Evolutionary conservation across 345 rosid genomes (phyloP).

Genomic region (Psidium friedrichsthalianum): DNA sequence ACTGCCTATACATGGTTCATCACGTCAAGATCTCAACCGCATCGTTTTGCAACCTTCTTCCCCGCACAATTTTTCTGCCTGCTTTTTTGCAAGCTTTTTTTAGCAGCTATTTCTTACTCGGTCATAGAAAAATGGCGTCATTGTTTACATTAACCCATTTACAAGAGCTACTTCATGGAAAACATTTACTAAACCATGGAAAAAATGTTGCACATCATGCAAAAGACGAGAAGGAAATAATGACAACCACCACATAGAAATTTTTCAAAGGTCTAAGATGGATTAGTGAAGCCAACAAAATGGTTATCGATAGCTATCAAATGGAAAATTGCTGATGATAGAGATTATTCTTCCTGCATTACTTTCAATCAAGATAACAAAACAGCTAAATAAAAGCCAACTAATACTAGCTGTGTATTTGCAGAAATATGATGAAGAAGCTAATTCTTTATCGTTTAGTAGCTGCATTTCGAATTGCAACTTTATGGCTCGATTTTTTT

Average conservation of each 20-base stretch:
- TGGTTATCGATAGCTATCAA: background rate
- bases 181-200: background rate
- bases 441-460: background rate
- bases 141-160: background rate
- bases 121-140: background rate
- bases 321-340: background rate
- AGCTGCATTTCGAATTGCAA: background rate
- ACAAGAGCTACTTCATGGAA: background rate
- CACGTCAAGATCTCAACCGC: conserved; percentile 18
- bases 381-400: background rate
- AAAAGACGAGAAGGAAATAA: background rate
- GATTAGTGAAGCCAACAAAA: background rate
- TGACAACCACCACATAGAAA: background rate
- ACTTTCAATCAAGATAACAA: background rate
- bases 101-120: background rate
- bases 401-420: background rate
- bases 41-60: conserved; percentile 31
- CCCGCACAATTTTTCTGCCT: conserved; percentile 31
- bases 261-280: background rate
- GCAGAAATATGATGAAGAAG: background rate
- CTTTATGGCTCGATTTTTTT: background rate
- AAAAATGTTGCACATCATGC: background rate
- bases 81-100: background rate
- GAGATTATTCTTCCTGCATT: background rate
- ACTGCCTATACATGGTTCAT: conserved; percentile 23